Percentiles rank a stretch among this genome's conserved stretches.
These are phyloP conservation scores for Trebouxia sp. DNA, from an alignment of 139 green algal species.

Conservation along the genomic window DNA sequence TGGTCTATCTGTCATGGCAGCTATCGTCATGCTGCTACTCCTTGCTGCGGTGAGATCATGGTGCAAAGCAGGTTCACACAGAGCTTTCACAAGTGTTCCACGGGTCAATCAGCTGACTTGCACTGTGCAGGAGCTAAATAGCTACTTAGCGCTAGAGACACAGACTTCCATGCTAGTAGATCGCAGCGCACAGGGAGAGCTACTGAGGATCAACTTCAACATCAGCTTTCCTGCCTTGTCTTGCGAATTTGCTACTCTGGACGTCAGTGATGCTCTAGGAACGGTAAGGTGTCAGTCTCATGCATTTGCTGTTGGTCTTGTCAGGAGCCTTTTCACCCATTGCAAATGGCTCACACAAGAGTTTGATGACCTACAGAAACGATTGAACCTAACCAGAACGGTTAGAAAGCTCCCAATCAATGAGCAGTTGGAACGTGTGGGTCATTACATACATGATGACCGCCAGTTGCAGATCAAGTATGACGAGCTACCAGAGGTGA, in stretches of 20 bases:
- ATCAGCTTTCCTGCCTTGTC: conserved; percentile 87
- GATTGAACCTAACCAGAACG: conserved; percentile 96
- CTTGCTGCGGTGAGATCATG: conserved; percentile 73
- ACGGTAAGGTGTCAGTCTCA: conserved; percentile 75
- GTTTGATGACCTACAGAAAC: conserved; percentile 70
- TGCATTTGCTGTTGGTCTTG: not conserved
- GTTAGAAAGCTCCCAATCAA: conserved; percentile 87
- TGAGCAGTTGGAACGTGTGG: conserved; percentile 53
- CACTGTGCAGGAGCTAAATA: conserved; percentile 78
- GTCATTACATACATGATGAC: conserved; percentile 57
- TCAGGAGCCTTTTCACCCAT: no score
- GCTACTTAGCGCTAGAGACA: conserved; percentile 73
- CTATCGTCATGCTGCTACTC: conserved; percentile 82
- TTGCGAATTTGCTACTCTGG: conserved; percentile 96
- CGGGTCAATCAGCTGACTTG: not conserved
- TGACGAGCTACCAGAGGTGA: conserved; percentile 48
- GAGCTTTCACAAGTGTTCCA: not conserved
- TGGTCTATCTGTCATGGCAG: conserved; percentile 83
- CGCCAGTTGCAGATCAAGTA: conserved; percentile 66
- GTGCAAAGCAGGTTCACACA: no score
- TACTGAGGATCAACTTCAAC: conserved; percentile 98
- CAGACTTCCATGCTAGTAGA: conserved; percentile 87
- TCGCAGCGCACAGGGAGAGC: conserved; percentile 82
- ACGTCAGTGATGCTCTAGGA: conserved; percentile 92
- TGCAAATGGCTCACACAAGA: no score